phyloP scores from a whole-genome alignment of 495 filamentous ascomycete species.

The Pyrenopolyporus hunteri region DNA sequence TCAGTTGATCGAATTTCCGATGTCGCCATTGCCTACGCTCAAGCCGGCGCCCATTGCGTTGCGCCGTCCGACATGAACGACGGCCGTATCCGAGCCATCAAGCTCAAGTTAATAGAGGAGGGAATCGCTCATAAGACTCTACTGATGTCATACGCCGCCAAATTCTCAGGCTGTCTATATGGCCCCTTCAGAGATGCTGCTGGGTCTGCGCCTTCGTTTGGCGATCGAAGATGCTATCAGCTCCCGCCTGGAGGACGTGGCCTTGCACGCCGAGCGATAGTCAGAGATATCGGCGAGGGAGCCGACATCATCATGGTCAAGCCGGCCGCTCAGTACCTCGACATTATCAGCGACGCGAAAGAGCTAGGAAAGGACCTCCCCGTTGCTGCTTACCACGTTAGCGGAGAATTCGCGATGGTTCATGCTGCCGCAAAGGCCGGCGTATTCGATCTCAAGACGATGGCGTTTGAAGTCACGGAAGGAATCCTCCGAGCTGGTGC shows the following conservation, averaged over 20 bases:
- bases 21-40: constrained; percentile 89
- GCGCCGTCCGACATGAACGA: constrained; percentile 99
- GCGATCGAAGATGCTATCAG: constrained; percentile 95
- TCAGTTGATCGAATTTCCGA: constrained; percentile 93
- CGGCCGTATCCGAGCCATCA: constrained; percentile 93
- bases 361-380: constrained; percentile 89
- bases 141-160: constrained; percentile 96
- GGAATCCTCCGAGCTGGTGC: constrained; percentile 93
- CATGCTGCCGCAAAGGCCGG: constrained; percentile 94
- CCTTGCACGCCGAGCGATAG: constrained; percentile 90
- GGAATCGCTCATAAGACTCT: constrained; percentile 87
- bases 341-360: constrained; percentile 96
- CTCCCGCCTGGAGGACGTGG: constrained; percentile 89
- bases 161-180: constrained; percentile 95
- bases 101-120: constrained; percentile 90
- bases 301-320: constrained; percentile 99
- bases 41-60: constrained; percentile 93
- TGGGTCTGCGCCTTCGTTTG: constrained; percentile 89
- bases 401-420: constrained; percentile 98
- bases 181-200: constrained; percentile 97
- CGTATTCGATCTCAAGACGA: constrained; percentile 94
- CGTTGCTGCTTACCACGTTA: constrained; percentile 94
- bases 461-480: constrained; percentile 93
- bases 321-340: constrained; percentile 89
- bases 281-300: constrained; percentile 87